phyloP scores from a whole-genome alignment of 1,284 basidiomycete genomes.

The Tremellales sp. region DNA sequence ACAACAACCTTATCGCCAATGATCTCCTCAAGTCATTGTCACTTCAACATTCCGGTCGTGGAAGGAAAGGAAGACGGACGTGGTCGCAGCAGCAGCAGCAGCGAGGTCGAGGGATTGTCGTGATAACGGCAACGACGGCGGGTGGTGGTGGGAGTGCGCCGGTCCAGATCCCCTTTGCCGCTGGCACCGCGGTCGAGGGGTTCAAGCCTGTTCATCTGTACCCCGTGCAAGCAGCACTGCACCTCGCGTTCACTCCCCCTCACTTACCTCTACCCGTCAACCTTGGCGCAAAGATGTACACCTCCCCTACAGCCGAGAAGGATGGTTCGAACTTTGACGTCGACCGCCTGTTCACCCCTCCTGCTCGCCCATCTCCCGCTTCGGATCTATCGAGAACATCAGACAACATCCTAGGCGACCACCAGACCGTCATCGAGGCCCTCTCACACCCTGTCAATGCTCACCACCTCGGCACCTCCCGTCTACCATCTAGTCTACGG shows the following conservation, averaged over 20 bases:
- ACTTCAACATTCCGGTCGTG: background rate
- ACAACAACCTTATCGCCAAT: background rate
- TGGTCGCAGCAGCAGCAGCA: background rate
- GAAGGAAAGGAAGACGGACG: background rate
- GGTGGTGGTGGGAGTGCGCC: background rate
- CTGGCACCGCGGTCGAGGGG: slow-evolving; percentile 6
- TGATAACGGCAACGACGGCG: background rate
- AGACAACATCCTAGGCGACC: background rate
- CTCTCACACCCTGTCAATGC: background rate
- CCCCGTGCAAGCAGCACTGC: slow-evolving; percentile 23
- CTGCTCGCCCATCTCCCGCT: background rate
- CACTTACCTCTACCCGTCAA: slow-evolving; percentile 35
- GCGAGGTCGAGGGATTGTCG: too few species aligned
- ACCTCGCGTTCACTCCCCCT: slow-evolving; percentile 29
- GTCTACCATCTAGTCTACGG: background rate
- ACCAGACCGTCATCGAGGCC: background rate
- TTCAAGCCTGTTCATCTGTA: slow-evolving; percentile 24
- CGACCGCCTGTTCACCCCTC: slow-evolving; percentile 4
- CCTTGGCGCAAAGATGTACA: slow-evolving; percentile 22
- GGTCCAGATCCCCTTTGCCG: slow-evolving; percentile 1
- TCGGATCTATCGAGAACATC: background rate
- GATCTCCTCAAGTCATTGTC: too few species aligned
- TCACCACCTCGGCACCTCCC: background rate
- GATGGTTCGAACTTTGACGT: background rate
- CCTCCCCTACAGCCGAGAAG: slow-evolving; percentile 3